Evolutionary conservation across 176 grass and related monocot species (phyloP), one percentile per base, ranked within the genome.

Genomic region (Areca catechu): DNA sequence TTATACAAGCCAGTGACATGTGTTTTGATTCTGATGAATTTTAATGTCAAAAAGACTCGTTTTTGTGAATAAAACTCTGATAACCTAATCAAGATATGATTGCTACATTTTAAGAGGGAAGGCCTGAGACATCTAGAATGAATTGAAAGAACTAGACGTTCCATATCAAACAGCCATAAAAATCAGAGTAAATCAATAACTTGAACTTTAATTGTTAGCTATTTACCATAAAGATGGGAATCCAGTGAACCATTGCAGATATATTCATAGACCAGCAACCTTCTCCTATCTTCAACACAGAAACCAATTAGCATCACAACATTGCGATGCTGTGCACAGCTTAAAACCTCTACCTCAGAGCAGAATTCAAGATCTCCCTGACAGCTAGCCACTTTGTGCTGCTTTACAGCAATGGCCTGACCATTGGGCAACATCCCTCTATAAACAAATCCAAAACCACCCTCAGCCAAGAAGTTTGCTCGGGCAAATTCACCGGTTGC

Each of bases 281-380:
- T 89, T 47, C 84, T 99, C 73, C 57, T 99, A 29, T 99, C 94
- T 79, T 99, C 94, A 2, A 99, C 84, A 18, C 94, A 99, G 66
- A 99, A 92, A 37, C 94, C 94, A 69, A 99, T 99, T 61, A 98
- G 55, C 94, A 98, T 98, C 24, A 98, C 94, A 68, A 98, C 94
- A 76, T 98, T 98, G 18, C 94, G 82, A 67, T 98, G 94, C 52
- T 98, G 94, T 60, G 94, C 94, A 60, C 94, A 93, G 60, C 94
- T 98, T 68, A 98, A 66, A 56, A 98, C 88, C 74, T 98, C 94
- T 29, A 98, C 94, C 69, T 98, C 88, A 10, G 94, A 98, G 73
- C 88, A 98, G 53, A 98, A 98, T 68, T 98, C 94, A 63, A 82
- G 79, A 65, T 98, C 94, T 19, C 88, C 88, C 69, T 98, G 94